Conservation (phyloP, 75 land plant genomes). For the Pinus taeda region DNA sequence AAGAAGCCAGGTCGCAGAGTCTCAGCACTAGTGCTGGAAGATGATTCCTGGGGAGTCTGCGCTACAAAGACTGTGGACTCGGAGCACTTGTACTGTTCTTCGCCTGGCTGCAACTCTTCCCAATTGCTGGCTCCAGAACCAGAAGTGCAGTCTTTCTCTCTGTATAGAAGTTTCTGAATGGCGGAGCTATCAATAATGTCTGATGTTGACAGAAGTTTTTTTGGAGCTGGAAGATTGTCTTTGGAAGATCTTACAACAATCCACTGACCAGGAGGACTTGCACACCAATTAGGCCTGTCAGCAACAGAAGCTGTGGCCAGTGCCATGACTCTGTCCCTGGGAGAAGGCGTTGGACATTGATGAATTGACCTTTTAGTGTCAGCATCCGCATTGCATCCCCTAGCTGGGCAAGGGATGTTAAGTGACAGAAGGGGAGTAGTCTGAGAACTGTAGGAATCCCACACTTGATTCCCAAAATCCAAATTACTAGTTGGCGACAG, state of each 20-base stretch:
- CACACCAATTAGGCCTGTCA: not conserved
- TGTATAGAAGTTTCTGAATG: not conserved
- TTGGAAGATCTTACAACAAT: not conserved
- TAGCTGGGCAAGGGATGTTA: not conserved
- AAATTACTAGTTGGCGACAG: not conserved
- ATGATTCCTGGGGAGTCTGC: too few species aligned
- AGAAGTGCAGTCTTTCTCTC: not conserved
- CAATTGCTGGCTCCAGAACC: not conserved
- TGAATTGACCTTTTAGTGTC: too few species aligned
- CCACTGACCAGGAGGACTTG: not conserved
- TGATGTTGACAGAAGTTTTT: too few species aligned
- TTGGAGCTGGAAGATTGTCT: too few species aligned
- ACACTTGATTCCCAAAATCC: not conserved
- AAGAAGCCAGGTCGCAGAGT: not conserved
- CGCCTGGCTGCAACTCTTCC: not conserved
- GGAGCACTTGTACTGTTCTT: too few species aligned
- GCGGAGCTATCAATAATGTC: not conserved
- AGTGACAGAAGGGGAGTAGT: too few species aligned
- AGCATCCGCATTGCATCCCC: too few species aligned
- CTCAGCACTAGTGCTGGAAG: not conserved
- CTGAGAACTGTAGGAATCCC: not conserved
- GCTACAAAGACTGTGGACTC: not conserved
- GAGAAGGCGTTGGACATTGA: too few species aligned
- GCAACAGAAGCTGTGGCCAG: not conserved
- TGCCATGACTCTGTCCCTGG: not conserved